Conservation (phyloP, 495 filamentous ascomycete genomes). For the Aspergillus sclerotioniger region DNA sequence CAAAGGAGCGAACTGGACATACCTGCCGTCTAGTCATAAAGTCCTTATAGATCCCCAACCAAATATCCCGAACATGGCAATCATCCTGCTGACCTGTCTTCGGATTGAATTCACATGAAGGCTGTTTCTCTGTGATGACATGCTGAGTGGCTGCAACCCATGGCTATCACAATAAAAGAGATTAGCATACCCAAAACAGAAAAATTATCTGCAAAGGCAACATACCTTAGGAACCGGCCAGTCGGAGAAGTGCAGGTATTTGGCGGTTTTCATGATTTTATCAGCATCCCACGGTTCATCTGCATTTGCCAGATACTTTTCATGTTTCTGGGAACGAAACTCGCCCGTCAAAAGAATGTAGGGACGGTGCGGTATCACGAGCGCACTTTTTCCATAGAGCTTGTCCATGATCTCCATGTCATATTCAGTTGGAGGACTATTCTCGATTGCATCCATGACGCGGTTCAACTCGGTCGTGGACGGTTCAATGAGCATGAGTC, state of each 20-base stretch:
- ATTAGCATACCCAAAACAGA: neutral
- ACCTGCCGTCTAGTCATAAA: slow-evolving; percentile 12
- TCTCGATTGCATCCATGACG: slow-evolving; percentile 40
- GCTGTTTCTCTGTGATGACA: neutral
- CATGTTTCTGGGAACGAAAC: slow-evolving; percentile 54
- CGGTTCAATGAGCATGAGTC: slow-evolving; percentile 57
- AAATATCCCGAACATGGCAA: slow-evolving; percentile 9
- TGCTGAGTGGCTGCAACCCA: neutral
- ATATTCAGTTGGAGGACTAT: slow-evolving; percentile 35
- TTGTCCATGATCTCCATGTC: slow-evolving; percentile 69
- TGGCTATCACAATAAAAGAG: neutral
- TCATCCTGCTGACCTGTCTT: slow-evolving; percentile 2
- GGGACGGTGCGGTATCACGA: slow-evolving; percentile 64
- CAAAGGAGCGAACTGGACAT: neutral
- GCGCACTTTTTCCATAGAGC: slow-evolving; percentile 55
- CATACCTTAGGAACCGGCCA: slow-evolving; percentile 62
- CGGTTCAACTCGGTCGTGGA: slow-evolving; percentile 45
- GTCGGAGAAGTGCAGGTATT: slow-evolving; percentile 68
- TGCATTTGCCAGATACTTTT: slow-evolving; percentile 53
- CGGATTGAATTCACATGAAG: neutral
- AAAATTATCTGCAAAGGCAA: neutral
- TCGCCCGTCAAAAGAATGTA: slow-evolving; percentile 64
- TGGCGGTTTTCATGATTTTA: slow-evolving; percentile 55
- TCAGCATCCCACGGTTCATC: slow-evolving; percentile 59
- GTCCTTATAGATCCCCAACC: slow-evolving; percentile 8